Conservation (phyloP, 768 basidiomycete species). For the Phlegmacium glaucopus region DNA sequence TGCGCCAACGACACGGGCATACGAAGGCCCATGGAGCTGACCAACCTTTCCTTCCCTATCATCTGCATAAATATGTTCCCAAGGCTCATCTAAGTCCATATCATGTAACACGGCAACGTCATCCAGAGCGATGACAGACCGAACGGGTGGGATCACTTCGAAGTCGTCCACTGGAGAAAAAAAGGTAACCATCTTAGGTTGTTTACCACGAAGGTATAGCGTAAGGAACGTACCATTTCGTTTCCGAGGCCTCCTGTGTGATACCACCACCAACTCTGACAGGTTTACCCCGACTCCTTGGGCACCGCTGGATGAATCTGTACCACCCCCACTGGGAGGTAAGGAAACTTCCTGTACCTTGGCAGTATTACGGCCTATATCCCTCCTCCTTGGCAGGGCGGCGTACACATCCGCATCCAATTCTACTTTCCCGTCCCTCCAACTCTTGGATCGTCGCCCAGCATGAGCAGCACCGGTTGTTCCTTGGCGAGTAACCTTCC, state of each 20-base stretch:
- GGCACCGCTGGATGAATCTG: background rate
- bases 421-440: constrained; percentile 2
- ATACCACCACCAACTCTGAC: constrained; percentile 21
- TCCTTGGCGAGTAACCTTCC: constrained; percentile 20
- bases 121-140: constrained; percentile 56
- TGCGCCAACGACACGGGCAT: no score
- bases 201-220: background rate
- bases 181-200: constrained; percentile 1
- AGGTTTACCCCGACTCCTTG: constrained; percentile 28
- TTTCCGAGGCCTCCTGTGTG: constrained; percentile 37
- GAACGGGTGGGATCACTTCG: constrained; percentile 51
- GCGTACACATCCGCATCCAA: constrained; percentile 15
- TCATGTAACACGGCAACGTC: constrained; percentile 37
- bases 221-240: constrained; percentile 37
- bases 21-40: no score
- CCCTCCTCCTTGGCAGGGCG: constrained; percentile 5
- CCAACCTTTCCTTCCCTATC: constrained; percentile 19
- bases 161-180: constrained; percentile 44
- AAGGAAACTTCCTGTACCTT: constrained; percentile 2
- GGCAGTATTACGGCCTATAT: background rate
- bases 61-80: constrained; percentile 49
- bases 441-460: background rate
- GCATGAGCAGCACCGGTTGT: background rate
- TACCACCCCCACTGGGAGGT: background rate
- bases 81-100: constrained; percentile 48